Percentiles rank a stretch among this genome's conserved stretches.
These are phyloP conservation scores for Yamadazyma trypodendri DNA, from an alignment of 1,139 yeast species.

Conservation along the genomic window DNA sequence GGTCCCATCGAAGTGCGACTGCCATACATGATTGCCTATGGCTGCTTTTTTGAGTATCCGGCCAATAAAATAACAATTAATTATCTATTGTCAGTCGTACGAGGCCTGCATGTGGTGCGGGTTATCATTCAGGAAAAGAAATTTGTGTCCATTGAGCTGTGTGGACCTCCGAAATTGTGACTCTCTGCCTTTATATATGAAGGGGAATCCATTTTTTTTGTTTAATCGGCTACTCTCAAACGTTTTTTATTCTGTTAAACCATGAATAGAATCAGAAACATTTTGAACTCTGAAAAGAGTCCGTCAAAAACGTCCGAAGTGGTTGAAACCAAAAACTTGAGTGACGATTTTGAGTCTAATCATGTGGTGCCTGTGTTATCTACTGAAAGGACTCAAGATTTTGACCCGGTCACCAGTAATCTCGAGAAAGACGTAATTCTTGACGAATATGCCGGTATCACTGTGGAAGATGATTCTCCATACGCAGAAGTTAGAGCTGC, in stretches of 20 bases:
- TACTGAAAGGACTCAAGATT: constrained; percentile 34
- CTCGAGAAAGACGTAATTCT: constrained; percentile 24
- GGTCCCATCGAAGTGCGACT: too few species aligned
- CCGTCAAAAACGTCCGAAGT: constrained; percentile 7
- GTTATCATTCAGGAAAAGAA: background rate
- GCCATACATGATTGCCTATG: too few species aligned
- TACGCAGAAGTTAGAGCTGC: constrained; percentile 67
- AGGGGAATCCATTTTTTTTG: too few species aligned
- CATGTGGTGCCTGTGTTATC: constrained; percentile 20
- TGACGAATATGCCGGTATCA: constrained; percentile 45
- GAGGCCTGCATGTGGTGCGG: background rate
- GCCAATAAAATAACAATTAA: background rate
- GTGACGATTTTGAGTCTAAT: constrained; percentile 20
- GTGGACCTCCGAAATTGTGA: background rate
- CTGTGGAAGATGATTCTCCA: constrained; percentile 51
- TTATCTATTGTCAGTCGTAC: background rate
- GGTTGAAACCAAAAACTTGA: constrained; percentile 5
- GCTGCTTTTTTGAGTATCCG: too few species aligned
- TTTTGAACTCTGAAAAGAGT: constrained; percentile 13
- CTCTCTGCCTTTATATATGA: too few species aligned
- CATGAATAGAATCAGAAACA: constrained; percentile 21
- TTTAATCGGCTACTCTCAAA: too few species aligned
- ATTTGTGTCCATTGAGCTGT: background rate
- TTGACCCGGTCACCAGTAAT: constrained; percentile 36
- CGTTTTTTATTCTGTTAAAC: background rate